phyloP scores from a whole-genome alignment of 1,284 basidiomycete genomes.

The Ganoderma leucocontextum region DNA sequence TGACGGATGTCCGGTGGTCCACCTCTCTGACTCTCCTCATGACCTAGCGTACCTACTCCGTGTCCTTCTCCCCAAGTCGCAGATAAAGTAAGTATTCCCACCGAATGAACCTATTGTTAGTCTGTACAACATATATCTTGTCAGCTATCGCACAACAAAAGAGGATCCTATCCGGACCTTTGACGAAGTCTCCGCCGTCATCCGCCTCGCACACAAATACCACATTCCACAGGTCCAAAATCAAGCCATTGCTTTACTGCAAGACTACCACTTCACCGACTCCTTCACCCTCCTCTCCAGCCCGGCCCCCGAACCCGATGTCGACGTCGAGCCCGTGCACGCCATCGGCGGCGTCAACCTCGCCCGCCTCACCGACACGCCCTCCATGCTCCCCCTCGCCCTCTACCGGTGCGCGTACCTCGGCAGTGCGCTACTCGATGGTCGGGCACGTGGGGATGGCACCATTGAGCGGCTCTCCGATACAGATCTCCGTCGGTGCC shows the following conservation, averaged over 20 bases:
- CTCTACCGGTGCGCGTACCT: conserved; percentile 12
- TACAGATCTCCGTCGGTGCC: conserved; percentile 8
- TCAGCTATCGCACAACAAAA: not conserved
- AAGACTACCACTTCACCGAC: not conserved
- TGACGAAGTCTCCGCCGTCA: conserved; percentile 5
- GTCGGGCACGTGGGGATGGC: conserved; percentile 19
- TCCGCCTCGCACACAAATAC: conserved; percentile 27
- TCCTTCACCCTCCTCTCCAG: not conserved
- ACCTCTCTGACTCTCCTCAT: conserved; percentile 24
- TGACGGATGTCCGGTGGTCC: conserved; percentile 27
- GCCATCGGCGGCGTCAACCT: conserved; percentile 16
- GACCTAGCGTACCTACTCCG: conserved; percentile 19
- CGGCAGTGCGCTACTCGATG: conserved; percentile 3
- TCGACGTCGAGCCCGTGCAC: not conserved
- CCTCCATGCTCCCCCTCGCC: conserved; percentile 17
- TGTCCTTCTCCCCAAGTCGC: not conserved
- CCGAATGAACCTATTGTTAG: too few species aligned
- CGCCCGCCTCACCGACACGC: conserved; percentile 16
- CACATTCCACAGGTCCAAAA: conserved; percentile 11
- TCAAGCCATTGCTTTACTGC: conserved; percentile 1
- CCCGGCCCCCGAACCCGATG: not conserved
- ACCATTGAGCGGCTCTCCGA: not conserved
- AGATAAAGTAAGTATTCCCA: too few species aligned
- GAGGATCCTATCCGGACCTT: not conserved
- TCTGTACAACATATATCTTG: too few species aligned